phyloP scores from a whole-genome alignment of 2,329 filamentous ascomycete species.

The Clarireedia hainanense region DNA sequence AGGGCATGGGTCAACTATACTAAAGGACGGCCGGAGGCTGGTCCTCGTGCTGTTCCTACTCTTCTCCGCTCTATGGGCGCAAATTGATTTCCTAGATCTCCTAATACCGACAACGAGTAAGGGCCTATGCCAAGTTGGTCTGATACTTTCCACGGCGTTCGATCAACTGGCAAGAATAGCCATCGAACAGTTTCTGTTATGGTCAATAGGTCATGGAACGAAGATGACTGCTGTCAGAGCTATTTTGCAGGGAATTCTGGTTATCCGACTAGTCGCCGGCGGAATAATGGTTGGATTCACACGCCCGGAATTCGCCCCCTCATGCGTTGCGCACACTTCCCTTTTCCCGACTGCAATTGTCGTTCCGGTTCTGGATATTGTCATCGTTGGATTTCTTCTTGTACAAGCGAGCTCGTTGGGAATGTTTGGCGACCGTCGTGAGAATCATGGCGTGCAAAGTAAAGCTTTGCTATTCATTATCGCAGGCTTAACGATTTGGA shows the following conservation, averaged over 20 bases:
- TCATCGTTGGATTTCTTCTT: constrained; percentile 25
- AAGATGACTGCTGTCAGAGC: constrained; percentile 22
- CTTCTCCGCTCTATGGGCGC: constrained; percentile 28
- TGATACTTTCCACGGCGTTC: constrained; percentile 26
- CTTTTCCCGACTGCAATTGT: constrained; percentile 25
- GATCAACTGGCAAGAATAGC: constrained; percentile 28
- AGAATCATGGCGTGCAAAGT: constrained; percentile 18
- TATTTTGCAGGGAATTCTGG: constrained; percentile 25
- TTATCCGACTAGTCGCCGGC: constrained; percentile 24
- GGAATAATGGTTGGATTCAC: constrained; percentile 27
- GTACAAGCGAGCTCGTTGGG: constrained; percentile 21
- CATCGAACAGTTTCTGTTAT: constrained; percentile 29
- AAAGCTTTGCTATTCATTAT: constrained; percentile 22
- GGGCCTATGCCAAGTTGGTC: constrained; percentile 21
- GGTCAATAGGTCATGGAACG: constrained; percentile 25
- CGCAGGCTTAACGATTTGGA: constrained; percentile 26
- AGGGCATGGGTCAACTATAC: constrained; percentile 25
- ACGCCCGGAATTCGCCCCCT: constrained; percentile 25
- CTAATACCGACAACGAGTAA: constrained; percentile 19
- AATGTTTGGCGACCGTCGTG: constrained; percentile 16
- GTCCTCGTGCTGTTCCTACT: constrained; percentile 31
- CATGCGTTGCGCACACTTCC: constrained; percentile 26
- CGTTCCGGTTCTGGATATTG: constrained; percentile 24
- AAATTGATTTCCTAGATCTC: constrained; percentile 27
- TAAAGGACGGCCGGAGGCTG: constrained; percentile 32